Evolutionary conservation across 2,329 filamentous ascomycete genomes (phyloP).

Genomic region (Furcasterigmium sp.): DNA sequence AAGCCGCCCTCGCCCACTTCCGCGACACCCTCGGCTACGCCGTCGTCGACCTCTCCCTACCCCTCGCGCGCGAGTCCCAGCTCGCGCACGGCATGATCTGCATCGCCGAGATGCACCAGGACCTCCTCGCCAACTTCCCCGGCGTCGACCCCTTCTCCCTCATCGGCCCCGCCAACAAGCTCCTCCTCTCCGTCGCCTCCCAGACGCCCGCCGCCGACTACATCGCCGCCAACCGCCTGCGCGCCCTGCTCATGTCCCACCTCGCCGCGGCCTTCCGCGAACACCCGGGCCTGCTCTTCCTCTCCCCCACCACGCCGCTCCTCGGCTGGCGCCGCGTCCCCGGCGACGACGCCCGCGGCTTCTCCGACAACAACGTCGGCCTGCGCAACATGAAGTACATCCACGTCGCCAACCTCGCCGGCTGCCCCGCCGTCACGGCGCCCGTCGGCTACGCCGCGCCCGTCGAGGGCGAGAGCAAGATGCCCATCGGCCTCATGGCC

Average conservation of each 20-base stretch:
- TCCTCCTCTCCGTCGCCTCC: conserved; percentile 61
- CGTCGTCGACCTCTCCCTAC: conserved; percentile 57
- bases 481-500: conserved; percentile 59
- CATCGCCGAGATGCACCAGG: conserved; percentile 61
- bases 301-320: conserved; percentile 73
- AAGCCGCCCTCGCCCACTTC: conserved; percentile 55
- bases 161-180: conserved; percentile 61
- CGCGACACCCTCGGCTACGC: conserved; percentile 42
- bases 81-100: conserved; percentile 74
- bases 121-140: conserved; percentile 30
- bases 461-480: conserved; percentile 39
- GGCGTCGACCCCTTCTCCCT: conserved; percentile 44
- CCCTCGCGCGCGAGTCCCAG: conserved; percentile 65
- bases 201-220: conserved; percentile 66
- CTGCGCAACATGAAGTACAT: conserved; percentile 81
- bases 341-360: conserved; percentile 61
- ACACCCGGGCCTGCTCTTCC: conserved; percentile 70
- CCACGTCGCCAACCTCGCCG: conserved; percentile 78
- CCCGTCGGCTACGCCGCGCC: conserved; percentile 69
- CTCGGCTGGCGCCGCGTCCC: conserved; percentile 64
- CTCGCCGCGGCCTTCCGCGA: conserved; percentile 64
- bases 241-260: conserved; percentile 74
- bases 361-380: conserved; percentile 67
- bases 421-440: conserved; percentile 68
- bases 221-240: conserved; percentile 66